Base-by-base conservation (phyloP, 805 yeast species). In the Peterozyma toletana region DNA sequence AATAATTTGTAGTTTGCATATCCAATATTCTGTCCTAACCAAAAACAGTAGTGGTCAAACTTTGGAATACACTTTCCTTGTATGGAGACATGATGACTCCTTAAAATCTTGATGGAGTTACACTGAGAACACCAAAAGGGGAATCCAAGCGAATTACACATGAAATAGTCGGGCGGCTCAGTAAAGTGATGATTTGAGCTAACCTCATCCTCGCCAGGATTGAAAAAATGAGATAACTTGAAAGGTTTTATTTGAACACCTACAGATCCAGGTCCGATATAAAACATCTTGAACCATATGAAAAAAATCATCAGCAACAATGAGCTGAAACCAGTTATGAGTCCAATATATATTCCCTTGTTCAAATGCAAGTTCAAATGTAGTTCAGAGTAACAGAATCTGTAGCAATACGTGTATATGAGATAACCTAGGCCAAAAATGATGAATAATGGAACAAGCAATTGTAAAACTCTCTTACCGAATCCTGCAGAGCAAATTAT, bases 21-120 rank as follows among this genome's bases (percentile, higher is more conserved):
- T 0, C 96, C 96, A 37, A 90, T 76, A 4, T 78, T 75, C 0
- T 71, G 58, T 1, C 95, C 95, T 0, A 91, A 60, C 83, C 87
- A 88, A 0, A 78, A 55, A 57, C 98, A 90, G 54, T 71, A 83
- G 58, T 90, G 98, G 60, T 90, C 98, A 68, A 86, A 83, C 45
- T 73, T 69, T 0, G 86, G 78, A 0, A 89, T 78, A 55, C 95
- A 87, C 18, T 60, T 55, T 2, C 70, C 71, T 42, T 64, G 41
- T 40, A 73, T 68, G 3, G 74, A 67, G 35, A 89, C 81, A 55
- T 86, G 96, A 51, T 79, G 91, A 0, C 85, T 59, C 41, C 96
- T 67, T 21, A 77, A 73, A 1, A 81, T 70, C 54, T 86, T 87
- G 30, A 86, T 60, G 5, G 82, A 71, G 39, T 74, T 66, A 56